A percentile compares a stretch with the other conserved stretches of the same genome.
These are phyloP conservation scores for Harringtonia aguacate DNA, from an alignment of 2,329 filamentous ascomycete genomes.

Conservation along the genomic window DNA sequence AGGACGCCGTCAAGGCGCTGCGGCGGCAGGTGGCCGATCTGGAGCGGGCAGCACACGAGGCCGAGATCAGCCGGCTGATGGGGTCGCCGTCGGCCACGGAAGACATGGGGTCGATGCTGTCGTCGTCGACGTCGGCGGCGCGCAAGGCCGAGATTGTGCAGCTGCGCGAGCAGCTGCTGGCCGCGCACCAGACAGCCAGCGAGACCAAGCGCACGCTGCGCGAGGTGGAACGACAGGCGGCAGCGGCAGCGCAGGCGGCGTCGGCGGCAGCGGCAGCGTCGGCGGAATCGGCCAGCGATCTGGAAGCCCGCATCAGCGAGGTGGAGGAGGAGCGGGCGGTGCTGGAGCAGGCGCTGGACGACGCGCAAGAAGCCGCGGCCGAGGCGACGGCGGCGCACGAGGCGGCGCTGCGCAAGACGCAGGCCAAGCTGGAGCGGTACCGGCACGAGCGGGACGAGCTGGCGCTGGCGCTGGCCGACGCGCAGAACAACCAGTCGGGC, in stretches of 20 bases:
- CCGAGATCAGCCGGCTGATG: conserved; percentile 39
- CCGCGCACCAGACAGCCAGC: conserved; percentile 47
- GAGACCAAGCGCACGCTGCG: conserved; percentile 38
- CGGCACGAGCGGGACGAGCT: conserved; percentile 35
- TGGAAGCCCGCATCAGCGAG: conserved; percentile 41
- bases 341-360: conserved; percentile 47
- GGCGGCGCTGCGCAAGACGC: conserved; percentile 28
- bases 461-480: conserved; percentile 21
- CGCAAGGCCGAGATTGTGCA: conserved; percentile 45
- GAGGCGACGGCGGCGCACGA: conserved; percentile 33
- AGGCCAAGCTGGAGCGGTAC: conserved; percentile 39
- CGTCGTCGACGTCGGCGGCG: background rate
- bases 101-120: conserved; percentile 28
- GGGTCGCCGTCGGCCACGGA: conserved; percentile 31
- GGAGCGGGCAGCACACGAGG: conserved; percentile 57
- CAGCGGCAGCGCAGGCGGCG: conserved; percentile 15
- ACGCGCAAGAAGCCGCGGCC: conserved; percentile 40
- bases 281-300: conserved; percentile 9
- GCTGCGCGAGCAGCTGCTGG: conserved; percentile 49
- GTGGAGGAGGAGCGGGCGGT: conserved; percentile 48
- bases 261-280: conserved; percentile 18
- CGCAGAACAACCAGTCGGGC: conserved; percentile 13
- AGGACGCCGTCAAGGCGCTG: conserved; percentile 49
- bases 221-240: conserved; percentile 37
- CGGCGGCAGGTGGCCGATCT: conserved; percentile 56